Conservation (phyloP, 2,329 filamentous ascomycete species). For the Fusarium armeniacum region DNA sequence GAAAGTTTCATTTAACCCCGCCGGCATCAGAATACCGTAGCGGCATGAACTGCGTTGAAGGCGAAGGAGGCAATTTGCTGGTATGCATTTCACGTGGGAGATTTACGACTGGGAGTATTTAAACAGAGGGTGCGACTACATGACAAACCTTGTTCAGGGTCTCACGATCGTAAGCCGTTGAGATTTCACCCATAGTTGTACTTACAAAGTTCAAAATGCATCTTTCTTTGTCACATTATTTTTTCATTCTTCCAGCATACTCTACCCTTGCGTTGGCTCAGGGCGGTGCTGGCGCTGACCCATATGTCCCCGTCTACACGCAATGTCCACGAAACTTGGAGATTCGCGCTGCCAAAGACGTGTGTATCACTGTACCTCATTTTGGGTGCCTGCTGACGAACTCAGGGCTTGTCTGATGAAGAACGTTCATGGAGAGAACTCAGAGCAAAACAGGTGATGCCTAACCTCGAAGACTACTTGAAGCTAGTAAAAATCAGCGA, state of each 20-base stretch:
- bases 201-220: conserved; percentile 4
- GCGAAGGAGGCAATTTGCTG: conserved; percentile 4
- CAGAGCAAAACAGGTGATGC: conserved; percentile 42
- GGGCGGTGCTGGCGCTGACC: conserved; percentile 19
- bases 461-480: conserved; percentile 42
- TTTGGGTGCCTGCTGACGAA: fast-evolving
- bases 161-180: no score
- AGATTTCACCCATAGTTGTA: not conserved
- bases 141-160: not conserved
- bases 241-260: not conserved
- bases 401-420: conserved; percentile 43
- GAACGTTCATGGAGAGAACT: conserved; percentile 44
- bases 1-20: conserved; percentile 17
- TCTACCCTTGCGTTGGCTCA: conserved; percentile 8
- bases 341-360: conserved; percentile 28
- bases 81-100: not conserved
- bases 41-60: not conserved
- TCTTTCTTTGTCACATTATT: not conserved
- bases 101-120: not conserved
- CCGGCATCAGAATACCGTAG: not conserved
- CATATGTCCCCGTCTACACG: conserved; percentile 35
- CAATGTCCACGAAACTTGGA: conserved; percentile 27
- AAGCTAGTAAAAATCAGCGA: conserved; percentile 39
- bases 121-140: not conserved
- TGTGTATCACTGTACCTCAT: not conserved